Evolutionary conservation across 148 eudicot species (phyloP).

Genomic region (Heliamphora exappendiculata): DNA sequence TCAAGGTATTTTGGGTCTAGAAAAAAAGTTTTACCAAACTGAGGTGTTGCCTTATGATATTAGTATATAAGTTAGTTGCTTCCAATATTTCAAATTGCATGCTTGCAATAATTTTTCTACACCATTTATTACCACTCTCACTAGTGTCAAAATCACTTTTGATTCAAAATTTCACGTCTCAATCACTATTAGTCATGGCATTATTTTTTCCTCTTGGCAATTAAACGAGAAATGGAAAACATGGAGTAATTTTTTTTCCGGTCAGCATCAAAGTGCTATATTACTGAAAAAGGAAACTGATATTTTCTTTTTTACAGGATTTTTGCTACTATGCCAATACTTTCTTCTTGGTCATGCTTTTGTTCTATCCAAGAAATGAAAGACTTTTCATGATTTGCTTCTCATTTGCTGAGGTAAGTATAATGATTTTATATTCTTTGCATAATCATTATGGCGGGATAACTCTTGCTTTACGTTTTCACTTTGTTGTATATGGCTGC

Average conservation of each 20-base stretch:
- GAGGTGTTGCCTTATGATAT: too few relatives aligned
- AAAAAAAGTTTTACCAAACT: too few relatives aligned
- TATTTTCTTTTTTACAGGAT: constrained; percentile 53
- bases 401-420: constrained; percentile 90
- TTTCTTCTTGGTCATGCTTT: constrained; percentile 74
- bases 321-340: constrained; percentile 99
- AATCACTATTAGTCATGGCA: not conserved
- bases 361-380: constrained; percentile 72
- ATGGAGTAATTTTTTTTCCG: not conserved
- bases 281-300: too few relatives aligned
- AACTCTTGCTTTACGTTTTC: not conserved
- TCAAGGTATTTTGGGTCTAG: too few relatives aligned
- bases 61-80: too few relatives aligned
- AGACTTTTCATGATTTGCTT: constrained; percentile 97
- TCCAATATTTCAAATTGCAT: not conserved
- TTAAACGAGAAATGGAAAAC: not conserved
- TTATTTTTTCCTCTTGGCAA: not conserved
- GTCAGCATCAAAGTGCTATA: too few relatives aligned
- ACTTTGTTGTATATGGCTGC: constrained; percentile 10
- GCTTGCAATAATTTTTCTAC: not conserved
- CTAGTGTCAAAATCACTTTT: not conserved
- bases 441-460: not conserved
- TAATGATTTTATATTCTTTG: not conserved
- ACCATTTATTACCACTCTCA: not conserved
- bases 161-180: not conserved